Evolutionary conservation across 768 basidiomycete species (phyloP).

Genomic region (Rhodotorula babjevae): DNA sequence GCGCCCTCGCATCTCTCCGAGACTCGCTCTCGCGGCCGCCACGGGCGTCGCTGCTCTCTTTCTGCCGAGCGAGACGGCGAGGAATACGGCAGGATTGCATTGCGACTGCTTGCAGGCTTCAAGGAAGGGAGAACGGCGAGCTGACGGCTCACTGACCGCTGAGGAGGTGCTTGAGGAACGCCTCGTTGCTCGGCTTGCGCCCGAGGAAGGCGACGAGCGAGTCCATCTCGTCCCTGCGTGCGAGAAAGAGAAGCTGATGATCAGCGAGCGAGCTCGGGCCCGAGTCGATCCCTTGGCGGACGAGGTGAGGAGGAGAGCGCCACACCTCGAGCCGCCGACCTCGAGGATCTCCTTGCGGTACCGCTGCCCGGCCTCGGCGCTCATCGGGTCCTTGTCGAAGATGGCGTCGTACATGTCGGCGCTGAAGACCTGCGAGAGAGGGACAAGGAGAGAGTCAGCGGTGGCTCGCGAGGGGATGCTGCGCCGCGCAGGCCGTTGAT

Average conservation of each 20-base stretch:
- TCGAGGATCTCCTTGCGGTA: slow-evolving; percentile 73
- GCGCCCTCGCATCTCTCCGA: too few relatives aligned
- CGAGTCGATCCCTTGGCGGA: too few relatives aligned
- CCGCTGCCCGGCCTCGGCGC: slow-evolving; percentile 57
- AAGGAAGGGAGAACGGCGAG: too few relatives aligned
- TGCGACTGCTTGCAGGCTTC: background rate
- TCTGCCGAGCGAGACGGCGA: too few relatives aligned
- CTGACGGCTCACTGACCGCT: background rate
- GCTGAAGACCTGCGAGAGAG: slow-evolving; percentile 53
- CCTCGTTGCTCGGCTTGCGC: slow-evolving; percentile 66
- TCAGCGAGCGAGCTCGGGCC: background rate
- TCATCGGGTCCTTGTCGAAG: slow-evolving; percentile 74
- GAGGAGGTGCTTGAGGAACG: slow-evolving; percentile 52
- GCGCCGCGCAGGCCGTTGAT: too few relatives aligned
- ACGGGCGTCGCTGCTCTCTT: too few relatives aligned
- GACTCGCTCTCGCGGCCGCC: too few relatives aligned
- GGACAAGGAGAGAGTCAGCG: too few relatives aligned
- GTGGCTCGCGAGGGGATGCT: too few relatives aligned
- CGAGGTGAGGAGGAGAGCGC: background rate
- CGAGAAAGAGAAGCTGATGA: background rate
- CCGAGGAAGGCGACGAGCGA: slow-evolving; percentile 80
- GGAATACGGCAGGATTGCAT: background rate
- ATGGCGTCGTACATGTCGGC: slow-evolving; percentile 60
- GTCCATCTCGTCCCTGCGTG: slow-evolving; percentile 63
- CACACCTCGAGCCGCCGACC: slow-evolving; percentile 60